A percentile compares a stretch with the other conserved stretches of the same genome.
Conservation (phyloP, 257 asterid species). For the Primulina tabacum region DNA sequence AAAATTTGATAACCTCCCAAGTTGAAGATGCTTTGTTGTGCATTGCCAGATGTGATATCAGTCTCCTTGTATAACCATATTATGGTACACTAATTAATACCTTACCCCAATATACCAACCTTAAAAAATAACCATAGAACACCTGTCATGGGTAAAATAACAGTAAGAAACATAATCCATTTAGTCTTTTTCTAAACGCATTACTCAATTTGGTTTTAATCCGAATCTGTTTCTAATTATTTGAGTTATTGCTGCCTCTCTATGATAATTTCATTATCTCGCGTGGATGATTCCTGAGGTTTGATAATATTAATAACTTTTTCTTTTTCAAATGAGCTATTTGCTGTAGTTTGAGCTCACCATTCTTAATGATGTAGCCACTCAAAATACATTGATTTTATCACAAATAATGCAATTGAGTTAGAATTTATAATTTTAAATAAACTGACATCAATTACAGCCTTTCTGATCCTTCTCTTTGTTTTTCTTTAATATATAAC, state of each 20-base stretch:
- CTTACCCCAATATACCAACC: neutral
- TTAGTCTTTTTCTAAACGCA: neutral
- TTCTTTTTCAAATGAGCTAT: too few relatives aligned
- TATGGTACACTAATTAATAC: neutral
- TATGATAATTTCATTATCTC: neutral
- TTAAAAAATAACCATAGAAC: too few relatives aligned
- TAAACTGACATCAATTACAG: neutral
- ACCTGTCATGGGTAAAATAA: too few relatives aligned
- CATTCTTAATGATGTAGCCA: neutral
- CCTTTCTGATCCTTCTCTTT: neutral
- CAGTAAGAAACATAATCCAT: neutral
- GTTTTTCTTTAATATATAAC: constrained; percentile 17
- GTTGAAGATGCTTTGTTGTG: neutral
- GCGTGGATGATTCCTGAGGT: neutral
- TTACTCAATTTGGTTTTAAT: neutral
- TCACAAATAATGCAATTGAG: neutral
- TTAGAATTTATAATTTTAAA: too few relatives aligned
- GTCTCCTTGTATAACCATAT: neutral
- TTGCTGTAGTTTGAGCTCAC: neutral
- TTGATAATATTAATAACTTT: neutral
- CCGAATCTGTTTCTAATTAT: neutral
- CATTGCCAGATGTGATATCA: neutral
- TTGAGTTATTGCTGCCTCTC: neutral
- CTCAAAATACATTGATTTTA: neutral
- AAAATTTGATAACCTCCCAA: too few relatives aligned